These are phyloP conservation scores for Musa beccarii DNA, from an alignment of 176 grass and related monocot species.

Conservation along the genomic window DNA sequence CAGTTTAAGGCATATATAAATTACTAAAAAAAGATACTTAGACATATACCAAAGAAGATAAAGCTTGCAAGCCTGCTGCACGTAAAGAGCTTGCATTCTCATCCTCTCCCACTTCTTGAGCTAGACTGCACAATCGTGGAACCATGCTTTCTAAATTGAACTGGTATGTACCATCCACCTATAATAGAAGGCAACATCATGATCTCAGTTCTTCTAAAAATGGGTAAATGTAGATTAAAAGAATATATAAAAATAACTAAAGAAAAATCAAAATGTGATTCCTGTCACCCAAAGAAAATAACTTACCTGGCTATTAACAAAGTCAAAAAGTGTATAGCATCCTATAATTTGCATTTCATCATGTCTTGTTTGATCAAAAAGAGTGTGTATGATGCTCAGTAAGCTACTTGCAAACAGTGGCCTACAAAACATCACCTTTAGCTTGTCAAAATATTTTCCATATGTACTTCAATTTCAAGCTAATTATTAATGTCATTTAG, in stretches of 20 bases:
- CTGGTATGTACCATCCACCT: conserved; percentile 96
- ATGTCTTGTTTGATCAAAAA: conserved; percentile 94
- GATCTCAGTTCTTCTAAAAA: conserved; percentile 1
- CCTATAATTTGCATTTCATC: conserved; percentile 75
- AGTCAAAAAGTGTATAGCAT: conserved; percentile 98
- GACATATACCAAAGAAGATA: conserved; percentile 75
- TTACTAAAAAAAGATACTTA: conserved; percentile 1
- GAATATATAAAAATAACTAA: neutral
- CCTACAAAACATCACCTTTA: conserved; percentile 34
- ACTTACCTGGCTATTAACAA: conserved; percentile 80
- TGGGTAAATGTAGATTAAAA: conserved; percentile 24
- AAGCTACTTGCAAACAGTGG: conserved; percentile 92
- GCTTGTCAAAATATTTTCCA: neutral
- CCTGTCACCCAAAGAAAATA: conserved; percentile 2
- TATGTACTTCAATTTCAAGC: neutral
- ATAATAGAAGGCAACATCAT: conserved; percentile 9
- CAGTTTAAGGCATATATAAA: conserved; percentile 12
- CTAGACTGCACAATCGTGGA: conserved; percentile 77
- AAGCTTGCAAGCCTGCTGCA: conserved; percentile 64
- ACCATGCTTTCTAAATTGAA: conserved; percentile 95
- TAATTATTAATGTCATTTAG: neutral
- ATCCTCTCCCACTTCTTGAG: conserved; percentile 80
- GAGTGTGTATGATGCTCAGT: conserved; percentile 71
- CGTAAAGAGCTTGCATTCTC: conserved; percentile 34
- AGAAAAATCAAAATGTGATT: conserved; percentile 6